Base-by-base conservation (phyloP, 2,329 filamentous ascomycete genomes). In the Cytospora piceae region DNA sequence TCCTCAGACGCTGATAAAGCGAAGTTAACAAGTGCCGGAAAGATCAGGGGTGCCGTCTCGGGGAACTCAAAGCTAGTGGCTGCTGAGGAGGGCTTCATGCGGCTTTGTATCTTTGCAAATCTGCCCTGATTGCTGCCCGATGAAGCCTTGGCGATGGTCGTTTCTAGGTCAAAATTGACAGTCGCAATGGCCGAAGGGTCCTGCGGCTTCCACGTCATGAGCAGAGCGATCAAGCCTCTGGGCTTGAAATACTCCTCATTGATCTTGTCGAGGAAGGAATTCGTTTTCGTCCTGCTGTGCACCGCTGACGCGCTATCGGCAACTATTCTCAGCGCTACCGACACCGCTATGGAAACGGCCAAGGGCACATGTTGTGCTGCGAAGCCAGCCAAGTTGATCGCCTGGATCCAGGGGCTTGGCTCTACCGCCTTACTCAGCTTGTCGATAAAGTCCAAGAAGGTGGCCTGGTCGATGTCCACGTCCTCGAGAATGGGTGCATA, bases 201-300 rank as follows among this genome's bases (percentile, higher is more conserved):
- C 0, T 80, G 77, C 0, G 82, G 80, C 60, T 82, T 82, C 75
- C 78, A 86, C 1, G 82, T 82, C 75, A 88, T 80, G 46, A 89
- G 77, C 24, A 77, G 51, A 4, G 71, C 74, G 15, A 82, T 84
- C 0, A 88, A 77, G 0, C 86, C 86, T 2, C 79, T 80, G 0
- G 86, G 85, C 56, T 78, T 79, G 72, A 89, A 89, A 66, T 86
- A 81, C 3, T 83, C 77, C 11, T 81, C 77, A 70, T 88, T 89
- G 70, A 86, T 79, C 42, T 77, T 74, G 69, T 87, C 80, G 20
- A 89, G 78, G 71, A 85, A 88, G 0, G 72, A 75, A 69, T 87
- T 87, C 0, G 82, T 79, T 52, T 78, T 75, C 69, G 76, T 74
- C 22, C 77, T 77, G 12, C 74, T 76, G 34, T 79, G 75, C 0